These are phyloP conservation scores for Podila horticola DNA, from an alignment of 192 early-diverging fungal genomes.

Conservation along the genomic window DNA sequence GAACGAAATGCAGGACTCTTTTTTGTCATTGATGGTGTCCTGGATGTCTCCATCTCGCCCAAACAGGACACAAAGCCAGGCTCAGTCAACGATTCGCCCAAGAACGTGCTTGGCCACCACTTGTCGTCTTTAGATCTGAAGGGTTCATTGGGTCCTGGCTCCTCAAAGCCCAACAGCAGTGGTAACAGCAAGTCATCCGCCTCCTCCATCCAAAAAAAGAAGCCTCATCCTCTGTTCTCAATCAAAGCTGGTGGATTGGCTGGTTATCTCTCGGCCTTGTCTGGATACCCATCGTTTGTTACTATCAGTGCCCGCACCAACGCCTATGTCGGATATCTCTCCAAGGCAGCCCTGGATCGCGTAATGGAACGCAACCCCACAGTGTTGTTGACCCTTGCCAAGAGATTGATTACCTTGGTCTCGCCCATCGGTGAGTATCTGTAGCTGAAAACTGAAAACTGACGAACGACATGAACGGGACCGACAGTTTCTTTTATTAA, in stretches of 20 bases:
- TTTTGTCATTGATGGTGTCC: slow-evolving; percentile 91
- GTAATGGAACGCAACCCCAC: slow-evolving; percentile 88
- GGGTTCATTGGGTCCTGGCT: slow-evolving; percentile 13
- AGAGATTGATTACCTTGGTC: slow-evolving; percentile 82
- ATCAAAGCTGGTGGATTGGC: slow-evolving; percentile 89
- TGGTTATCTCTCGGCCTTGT: slow-evolving; percentile 93
- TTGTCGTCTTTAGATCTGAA: slow-evolving; percentile 27
- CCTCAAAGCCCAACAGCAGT: slow-evolving; percentile 13
- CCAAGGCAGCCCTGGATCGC: slow-evolving; percentile 84
- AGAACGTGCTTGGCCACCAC: slow-evolving; percentile 42
- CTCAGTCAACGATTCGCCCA: slow-evolving; percentile 6
- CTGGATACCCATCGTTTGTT: slow-evolving; percentile 90
- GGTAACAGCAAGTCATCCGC: slow-evolving; percentile 6
- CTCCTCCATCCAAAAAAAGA: slow-evolving; percentile 11
- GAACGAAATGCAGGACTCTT: slow-evolving; percentile 87
- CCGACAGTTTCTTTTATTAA: neutral
- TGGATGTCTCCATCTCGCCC: slow-evolving; percentile 74
- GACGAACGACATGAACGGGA: no score
- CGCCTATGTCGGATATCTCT: slow-evolving; percentile 88
- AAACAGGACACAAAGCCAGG: slow-evolving; percentile 32
- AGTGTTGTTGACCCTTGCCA: slow-evolving; percentile 86
- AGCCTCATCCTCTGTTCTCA: slow-evolving; percentile 67
- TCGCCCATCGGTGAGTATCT: slow-evolving; percentile 79
- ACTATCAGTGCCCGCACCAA: slow-evolving; percentile 83
- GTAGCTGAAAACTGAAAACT: neutral